phyloP scores from a whole-genome alignment of 441 rosid genomes.

The Populus hybrid region DNA sequence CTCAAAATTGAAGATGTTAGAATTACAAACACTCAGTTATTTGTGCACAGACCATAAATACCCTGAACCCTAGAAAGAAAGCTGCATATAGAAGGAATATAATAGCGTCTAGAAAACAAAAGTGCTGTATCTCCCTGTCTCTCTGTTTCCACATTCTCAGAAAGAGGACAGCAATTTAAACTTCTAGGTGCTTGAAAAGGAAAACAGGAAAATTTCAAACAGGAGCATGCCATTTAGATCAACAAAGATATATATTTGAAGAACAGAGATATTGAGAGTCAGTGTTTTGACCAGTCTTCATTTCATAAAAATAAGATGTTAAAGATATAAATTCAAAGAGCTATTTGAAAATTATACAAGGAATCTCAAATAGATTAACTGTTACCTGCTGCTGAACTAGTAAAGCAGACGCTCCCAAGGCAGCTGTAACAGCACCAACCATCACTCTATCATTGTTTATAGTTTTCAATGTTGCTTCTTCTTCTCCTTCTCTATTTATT shows the following conservation, averaged over 20 bases:
- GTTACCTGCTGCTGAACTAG: slow-evolving; percentile 69
- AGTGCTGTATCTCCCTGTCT: background rate
- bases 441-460: slow-evolving; percentile 46
- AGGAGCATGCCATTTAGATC: background rate
- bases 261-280: background rate
- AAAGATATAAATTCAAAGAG: background rate
- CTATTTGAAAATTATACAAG: background rate
- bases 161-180: slow-evolving; percentile 4
- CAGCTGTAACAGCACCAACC: slow-evolving; percentile 93
- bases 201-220: background rate
- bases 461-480: slow-evolving; percentile 33
- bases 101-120: background rate
- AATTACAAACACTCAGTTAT: background rate
- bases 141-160: background rate
- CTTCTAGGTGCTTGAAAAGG: slow-evolving; percentile 1
- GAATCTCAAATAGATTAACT: slow-evolving; percentile 10
- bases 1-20: background rate
- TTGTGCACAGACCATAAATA: background rate
- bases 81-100: background rate
- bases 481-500: slow-evolving; percentile 27
- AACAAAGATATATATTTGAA: background rate
- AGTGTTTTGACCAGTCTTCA: background rate
- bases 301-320: background rate
- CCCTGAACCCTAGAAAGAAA: background rate
- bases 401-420: slow-evolving; percentile 91